Base-by-base conservation (phyloP, 2,329 filamentous ascomycete genomes). In the Cryphonectria radicalis region DNA sequence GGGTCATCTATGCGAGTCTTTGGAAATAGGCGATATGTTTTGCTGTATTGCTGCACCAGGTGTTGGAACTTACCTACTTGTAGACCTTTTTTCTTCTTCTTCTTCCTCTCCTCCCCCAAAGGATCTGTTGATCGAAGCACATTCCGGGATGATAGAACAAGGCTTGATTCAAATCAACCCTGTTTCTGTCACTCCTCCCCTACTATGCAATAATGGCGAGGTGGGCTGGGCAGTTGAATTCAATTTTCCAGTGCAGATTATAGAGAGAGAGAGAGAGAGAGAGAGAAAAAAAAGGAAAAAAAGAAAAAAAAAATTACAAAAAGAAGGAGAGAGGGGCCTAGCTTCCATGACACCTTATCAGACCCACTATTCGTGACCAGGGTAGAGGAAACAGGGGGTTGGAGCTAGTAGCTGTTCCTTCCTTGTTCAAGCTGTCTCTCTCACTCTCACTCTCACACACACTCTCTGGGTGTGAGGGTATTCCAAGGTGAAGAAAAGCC, bases 1-100 rank as follows among this genome's bases (percentile, higher is more conserved):
- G 71, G 22, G 14, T 71, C 22, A 55, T 73, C 46, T 73, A 73
- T 64, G 71, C 71, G n/a, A 73, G 69, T 53, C 37, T 73, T 13
- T 73, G 71, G 71, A 69, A 71, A 53, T 73, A 50, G 46, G 46
- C 43, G 22, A 19, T 7, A 50, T 22, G 17, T 6, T 6, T 50
- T 22, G 43, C 19, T 50, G 43, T 8, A 17, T 17, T 43, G 42
- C 42, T 43, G 42, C 42, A 43, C 42, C 42, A 50, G 5, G 22
- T 25, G 50, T 55, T 25, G 7, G 22, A 50, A 8, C 43, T 50
- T 55, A 55, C 50, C n/a, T 25, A 32, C 32, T 4, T 32, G 32
- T 32, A 13, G 22, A 55, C 50, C 46, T n/a, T 50, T 55, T 28
- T 55, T 57, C 6, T 28, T 57, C 14, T 10, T 57, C 11, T 55